Evolutionary conservation across 106 monocot species (phyloP).

Genomic region (Hemerocallis citrina): DNA sequence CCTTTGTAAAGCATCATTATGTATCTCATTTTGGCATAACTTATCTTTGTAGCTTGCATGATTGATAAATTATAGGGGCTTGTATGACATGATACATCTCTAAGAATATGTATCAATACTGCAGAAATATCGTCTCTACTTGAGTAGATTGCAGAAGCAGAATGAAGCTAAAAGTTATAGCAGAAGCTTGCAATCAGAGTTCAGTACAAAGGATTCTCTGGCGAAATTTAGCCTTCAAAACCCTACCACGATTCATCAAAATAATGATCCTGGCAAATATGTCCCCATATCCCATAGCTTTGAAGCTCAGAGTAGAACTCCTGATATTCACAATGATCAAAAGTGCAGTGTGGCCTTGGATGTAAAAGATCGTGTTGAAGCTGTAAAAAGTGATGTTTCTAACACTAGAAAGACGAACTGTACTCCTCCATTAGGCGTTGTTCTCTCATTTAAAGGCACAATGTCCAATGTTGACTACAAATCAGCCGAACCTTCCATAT

Average conservation of each 20-base stretch:
- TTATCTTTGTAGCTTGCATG: too few species aligned
- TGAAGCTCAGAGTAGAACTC: conserved; percentile 18
- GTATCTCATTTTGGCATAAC: too few species aligned
- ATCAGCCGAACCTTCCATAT: conserved; percentile 12
- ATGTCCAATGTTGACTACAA: conserved; percentile 21
- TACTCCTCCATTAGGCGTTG: conserved; percentile 18
- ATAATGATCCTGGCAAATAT: conserved; percentile 9
- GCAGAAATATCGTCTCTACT: conserved; percentile 25
- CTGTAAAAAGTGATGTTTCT: too few species aligned
- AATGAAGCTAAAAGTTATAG: conserved; percentile 5
- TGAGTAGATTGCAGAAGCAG: conserved; percentile 24
- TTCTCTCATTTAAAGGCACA: conserved; percentile 31
- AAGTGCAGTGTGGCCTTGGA: conserved; percentile 13
- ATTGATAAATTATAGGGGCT: too few species aligned
- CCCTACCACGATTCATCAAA: conserved; percentile 13
- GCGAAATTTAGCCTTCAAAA: conserved; percentile 11
- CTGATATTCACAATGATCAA: conserved; percentile 18
- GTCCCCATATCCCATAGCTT: conserved; percentile 14
- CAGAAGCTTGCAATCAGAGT: conserved; percentile 14
- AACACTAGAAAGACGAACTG: conserved; percentile 12
- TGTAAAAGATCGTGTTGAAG: conserved; percentile 14
- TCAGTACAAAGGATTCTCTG: conserved; percentile 17
- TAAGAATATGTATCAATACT: too few species aligned
- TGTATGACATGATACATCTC: too few species aligned
- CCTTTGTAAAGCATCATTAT: too few species aligned